phyloP scores from a whole-genome alignment of 495 filamentous ascomycete genomes.

The Daldinia caldariorum region DNA sequence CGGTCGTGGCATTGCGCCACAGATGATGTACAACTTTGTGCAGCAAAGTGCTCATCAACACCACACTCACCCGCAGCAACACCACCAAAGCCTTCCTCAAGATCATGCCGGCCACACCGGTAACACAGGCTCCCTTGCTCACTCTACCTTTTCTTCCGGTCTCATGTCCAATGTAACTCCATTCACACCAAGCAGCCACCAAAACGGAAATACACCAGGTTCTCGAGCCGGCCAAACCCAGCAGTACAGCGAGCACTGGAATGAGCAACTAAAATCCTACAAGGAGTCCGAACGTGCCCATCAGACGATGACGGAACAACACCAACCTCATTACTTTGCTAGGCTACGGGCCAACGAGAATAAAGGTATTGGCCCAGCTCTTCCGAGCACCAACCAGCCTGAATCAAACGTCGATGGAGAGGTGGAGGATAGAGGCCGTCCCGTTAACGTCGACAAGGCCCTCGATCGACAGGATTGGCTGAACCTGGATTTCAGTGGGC shows the following conservation, averaged over 20 bases:
- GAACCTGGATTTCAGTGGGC: conserved; percentile 91
- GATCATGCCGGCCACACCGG: conserved; percentile 72
- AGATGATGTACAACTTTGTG: conserved; percentile 72
- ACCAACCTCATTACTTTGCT: conserved; percentile 65
- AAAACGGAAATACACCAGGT: conserved; percentile 72
- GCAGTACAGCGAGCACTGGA: conserved; percentile 83
- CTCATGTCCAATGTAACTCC: conserved; percentile 77
- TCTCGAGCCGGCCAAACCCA: conserved; percentile 56
- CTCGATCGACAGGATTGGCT: conserved; percentile 83
- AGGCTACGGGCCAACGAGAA: conserved; percentile 64
- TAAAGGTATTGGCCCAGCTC: conserved; percentile 63
- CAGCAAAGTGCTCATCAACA: conserved; percentile 73
- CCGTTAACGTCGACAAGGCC: conserved; percentile 62
- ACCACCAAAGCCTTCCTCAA: conserved; percentile 75
- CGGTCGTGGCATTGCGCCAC: conserved; percentile 62
- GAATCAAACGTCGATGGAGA: conserved; percentile 65
- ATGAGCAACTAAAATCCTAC: conserved; percentile 81
- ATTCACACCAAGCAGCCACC: conserved; percentile 75
- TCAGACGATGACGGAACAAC: conserved; percentile 71
- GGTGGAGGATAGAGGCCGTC: conserved; percentile 71
- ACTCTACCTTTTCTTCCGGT: conserved; percentile 82
- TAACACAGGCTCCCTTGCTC: conserved; percentile 70
- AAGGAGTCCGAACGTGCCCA: conserved; percentile 73
- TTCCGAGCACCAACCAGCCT: conserved; percentile 43
- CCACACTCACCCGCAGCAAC: conserved; percentile 74